A percentile compares a stretch with the other conserved stretches of the same genome.
Conservation (phyloP, 2,329 filamentous ascomycete genomes). For the Ambrosiella cleistominuta region DNA sequence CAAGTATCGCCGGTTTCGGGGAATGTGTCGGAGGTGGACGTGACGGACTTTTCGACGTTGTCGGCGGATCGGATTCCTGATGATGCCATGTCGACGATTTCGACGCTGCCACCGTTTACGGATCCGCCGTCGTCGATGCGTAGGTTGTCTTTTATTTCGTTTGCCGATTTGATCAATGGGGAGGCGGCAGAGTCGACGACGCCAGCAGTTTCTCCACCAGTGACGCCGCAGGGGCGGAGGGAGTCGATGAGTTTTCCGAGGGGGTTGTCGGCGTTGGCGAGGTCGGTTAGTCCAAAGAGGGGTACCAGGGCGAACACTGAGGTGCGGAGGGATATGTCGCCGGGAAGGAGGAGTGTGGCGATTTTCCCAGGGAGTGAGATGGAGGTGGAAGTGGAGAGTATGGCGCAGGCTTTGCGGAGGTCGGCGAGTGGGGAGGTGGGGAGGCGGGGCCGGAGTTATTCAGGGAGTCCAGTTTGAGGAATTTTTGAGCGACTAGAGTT, state of each 20-base stretch:
- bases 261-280: slow-evolving; percentile 40
- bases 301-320: slow-evolving; percentile 64
- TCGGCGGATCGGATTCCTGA: slow-evolving; percentile 36
- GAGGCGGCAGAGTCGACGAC: slow-evolving; percentile 32
- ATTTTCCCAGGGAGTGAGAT: slow-evolving; percentile 27
- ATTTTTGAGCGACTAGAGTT: neutral
- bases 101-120: slow-evolving; percentile 25
- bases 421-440: slow-evolving; percentile 69
- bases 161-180: slow-evolving; percentile 82
- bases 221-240: no score
- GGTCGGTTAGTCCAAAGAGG: slow-evolving; percentile 64
- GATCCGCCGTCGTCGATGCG: slow-evolving; percentile 41
- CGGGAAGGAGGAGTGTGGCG: slow-evolving; percentile 39
- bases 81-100: slow-evolving; percentile 58
- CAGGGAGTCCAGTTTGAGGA: slow-evolving; percentile 38
- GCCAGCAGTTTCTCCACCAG: no score
- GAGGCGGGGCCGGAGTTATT: slow-evolving; percentile 29
- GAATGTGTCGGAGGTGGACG: slow-evolving; percentile 31
- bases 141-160: slow-evolving; percentile 85
- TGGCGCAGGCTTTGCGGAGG: slow-evolving; percentile 73
- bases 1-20: slow-evolving; percentile 38
- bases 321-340: slow-evolving; percentile 52
- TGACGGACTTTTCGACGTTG: slow-evolving; percentile 39
- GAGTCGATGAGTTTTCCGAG: no score
- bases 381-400: slow-evolving; percentile 81